Evolutionary conservation across 345 rosid genomes (phyloP), one percentile per base, ranked within the genome.

Genomic region (Eucalyptus pumila): DNA sequence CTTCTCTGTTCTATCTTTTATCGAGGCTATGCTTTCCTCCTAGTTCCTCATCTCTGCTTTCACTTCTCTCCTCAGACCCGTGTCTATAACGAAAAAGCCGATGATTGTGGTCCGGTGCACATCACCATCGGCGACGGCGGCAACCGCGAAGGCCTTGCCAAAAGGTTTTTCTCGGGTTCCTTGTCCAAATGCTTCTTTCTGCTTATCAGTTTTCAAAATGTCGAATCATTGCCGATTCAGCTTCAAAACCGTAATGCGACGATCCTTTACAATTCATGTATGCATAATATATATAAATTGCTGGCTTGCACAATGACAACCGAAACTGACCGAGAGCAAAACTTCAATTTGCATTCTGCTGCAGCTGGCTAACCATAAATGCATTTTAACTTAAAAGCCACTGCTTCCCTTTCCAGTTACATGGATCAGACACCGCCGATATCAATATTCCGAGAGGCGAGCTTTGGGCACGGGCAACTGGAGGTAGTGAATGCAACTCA

Each of bases 81-180:
- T 12, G 96, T 97, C 62, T 94, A 92, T 89, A 85, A 93, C 72
- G 96, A 91, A 10, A 91, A 90, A 37, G 90, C 93, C 11, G 90
- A 96, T 80, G 88, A 91, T 69, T 97, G 98, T 80, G 98, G 92
- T 8, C 94, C 98, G 16, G 90, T 94, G 54, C 91, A 96, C 86
- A 94, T 96, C 62, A 97, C 93, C 69, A 91, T 95, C 24, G 98
- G 98, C 4, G 98, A 94, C 86, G 99, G 99, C 11, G 98, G 98
- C 54, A 95, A 97, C 90, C 88, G 89, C 3, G 98, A 97, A 92
- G 98, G 98, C 37, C 96, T 94, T 37, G 98, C 97, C 86, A 30
- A 32, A 62, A 62, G 69, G 69, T 62, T 62, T 13, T 62, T 30
- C 32, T 62, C 69, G 16, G 14, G 16, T 27, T 62, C 69, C 69